Evolutionary conservation across 23 red algal species (phyloP).

Genomic region (Pyropia yezoensis): DNA sequence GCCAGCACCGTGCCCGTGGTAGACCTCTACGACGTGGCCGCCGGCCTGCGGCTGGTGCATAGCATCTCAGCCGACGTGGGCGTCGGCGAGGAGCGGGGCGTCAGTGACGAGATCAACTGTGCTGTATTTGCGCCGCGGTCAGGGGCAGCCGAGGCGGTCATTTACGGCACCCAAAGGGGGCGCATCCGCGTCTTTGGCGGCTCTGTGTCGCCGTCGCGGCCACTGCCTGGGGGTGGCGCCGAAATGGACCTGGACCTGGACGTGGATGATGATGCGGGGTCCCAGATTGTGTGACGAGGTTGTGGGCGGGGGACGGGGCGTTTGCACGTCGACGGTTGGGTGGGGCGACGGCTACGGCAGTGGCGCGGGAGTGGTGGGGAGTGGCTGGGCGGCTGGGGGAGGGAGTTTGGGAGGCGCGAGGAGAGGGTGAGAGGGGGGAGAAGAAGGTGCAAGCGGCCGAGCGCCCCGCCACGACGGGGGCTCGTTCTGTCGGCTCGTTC

Average conservation of each 20-base stretch:
- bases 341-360: neutral
- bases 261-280: neutral
- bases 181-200: constrained; percentile 68
- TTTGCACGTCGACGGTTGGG: neutral
- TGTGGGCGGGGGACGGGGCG: neutral
- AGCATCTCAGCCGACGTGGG: constrained; percentile 69
- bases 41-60: constrained; percentile 21
- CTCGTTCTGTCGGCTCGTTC: too few relatives aligned
- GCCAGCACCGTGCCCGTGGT: constrained; percentile 33
- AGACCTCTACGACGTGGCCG: constrained; percentile 48
- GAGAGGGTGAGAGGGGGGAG: neutral
- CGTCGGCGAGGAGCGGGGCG: constrained; percentile 29
- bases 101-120: constrained; percentile 81
- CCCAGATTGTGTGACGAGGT: neutral
- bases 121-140: constrained; percentile 53
- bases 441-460: neutral
- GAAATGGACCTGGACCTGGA: neutral
- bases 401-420: neutral
- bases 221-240: neutral
- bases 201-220: neutral
- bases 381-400: neutral
- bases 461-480: neutral
- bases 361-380: neutral
- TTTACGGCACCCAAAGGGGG: constrained; percentile 84
- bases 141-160: constrained; percentile 38